phyloP scores from a whole-genome alignment of 2,329 filamentous ascomycete genomes.

The Fusarium sulawesiense region DNA sequence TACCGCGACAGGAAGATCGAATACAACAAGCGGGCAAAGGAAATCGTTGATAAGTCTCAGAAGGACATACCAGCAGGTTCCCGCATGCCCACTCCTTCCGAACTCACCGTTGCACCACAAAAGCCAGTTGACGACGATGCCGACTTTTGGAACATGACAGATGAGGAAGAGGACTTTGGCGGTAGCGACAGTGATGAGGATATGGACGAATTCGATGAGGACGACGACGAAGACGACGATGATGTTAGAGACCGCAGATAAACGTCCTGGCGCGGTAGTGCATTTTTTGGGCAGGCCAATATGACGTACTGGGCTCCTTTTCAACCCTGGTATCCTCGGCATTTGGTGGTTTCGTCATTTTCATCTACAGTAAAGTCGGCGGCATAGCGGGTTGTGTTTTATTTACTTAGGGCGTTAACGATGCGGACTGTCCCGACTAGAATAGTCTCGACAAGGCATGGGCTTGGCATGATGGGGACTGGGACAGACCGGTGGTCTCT shows the following conservation, averaged over 20 bases:
- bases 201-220: constrained; percentile 69
- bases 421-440: constrained; percentile 27
- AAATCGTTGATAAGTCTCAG: constrained; percentile 79
- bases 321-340: background rate
- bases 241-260: constrained; percentile 56
- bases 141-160: constrained; percentile 84
- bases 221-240: constrained; percentile 63
- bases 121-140: constrained; percentile 74
- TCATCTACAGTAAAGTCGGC: constrained; percentile 26
- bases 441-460: constrained; percentile 12
- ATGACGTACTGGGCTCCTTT: background rate
- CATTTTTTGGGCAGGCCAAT: constrained; percentile 5
- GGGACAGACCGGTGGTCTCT: constrained; percentile 20
- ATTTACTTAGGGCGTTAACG: constrained; percentile 38
- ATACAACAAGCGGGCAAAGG: constrained; percentile 77
- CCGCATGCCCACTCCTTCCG: constrained; percentile 80
- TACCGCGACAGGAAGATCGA: constrained; percentile 77
- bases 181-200: constrained; percentile 76
- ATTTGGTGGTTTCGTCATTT: constrained; percentile 28
- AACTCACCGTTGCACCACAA: constrained; percentile 70
- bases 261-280: background rate
- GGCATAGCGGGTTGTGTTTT: constrained; percentile 44
- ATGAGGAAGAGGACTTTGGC: constrained; percentile 81
- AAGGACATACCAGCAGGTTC: constrained; percentile 83
- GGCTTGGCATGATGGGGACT: constrained; percentile 26